Percentiles rank a stretch among this genome's conserved stretches.
Evolutionary conservation across 2,329 filamentous ascomycete genomes (phyloP).

Genomic region (Curvularia verruculosa): DNA sequence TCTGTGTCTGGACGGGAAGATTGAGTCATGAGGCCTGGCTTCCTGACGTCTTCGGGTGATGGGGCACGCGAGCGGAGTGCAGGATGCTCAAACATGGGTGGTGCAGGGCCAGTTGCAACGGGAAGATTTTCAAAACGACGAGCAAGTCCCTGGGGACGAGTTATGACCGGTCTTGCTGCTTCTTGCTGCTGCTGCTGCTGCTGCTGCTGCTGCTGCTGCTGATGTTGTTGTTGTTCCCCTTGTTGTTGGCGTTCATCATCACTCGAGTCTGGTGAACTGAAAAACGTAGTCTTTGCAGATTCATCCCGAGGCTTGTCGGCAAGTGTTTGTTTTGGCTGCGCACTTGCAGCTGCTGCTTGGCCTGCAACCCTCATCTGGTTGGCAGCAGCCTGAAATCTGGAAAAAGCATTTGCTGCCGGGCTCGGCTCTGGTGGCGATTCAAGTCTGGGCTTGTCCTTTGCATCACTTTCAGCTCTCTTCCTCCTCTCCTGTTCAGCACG

Average conservation of each 20-base stretch:
- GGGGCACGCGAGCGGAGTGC: slow-evolving; percentile 44
- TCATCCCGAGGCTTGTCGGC: slow-evolving; percentile 25
- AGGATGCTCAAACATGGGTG: slow-evolving; percentile 46
- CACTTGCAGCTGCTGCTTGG: slow-evolving; percentile 21
- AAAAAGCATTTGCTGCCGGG: slow-evolving; percentile 48
- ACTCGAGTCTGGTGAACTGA: slow-evolving; percentile 39
- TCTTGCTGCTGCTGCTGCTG: slow-evolving; percentile 27
- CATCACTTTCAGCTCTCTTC: slow-evolving; percentile 36
- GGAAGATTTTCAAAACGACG: slow-evolving; percentile 46
- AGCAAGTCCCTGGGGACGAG: slow-evolving; percentile 28
- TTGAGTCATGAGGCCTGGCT: slow-evolving; percentile 10
- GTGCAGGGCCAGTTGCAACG: slow-evolving; percentile 40
- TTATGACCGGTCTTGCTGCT: slow-evolving; percentile 15
- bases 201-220: too few relatives aligned
- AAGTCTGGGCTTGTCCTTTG: slow-evolving; percentile 33
- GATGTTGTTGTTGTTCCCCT: slow-evolving; percentile 20
- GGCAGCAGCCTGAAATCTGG: slow-evolving; percentile 55
- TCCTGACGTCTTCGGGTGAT: slow-evolving; percentile 25
- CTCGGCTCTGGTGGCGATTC: slow-evolving; percentile 39
- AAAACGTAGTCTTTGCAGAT: slow-evolving; percentile 34
- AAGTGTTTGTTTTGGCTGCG: slow-evolving; percentile 17
- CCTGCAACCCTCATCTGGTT: slow-evolving; percentile 50
- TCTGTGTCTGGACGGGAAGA: slow-evolving; percentile 21
- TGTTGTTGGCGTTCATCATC: slow-evolving; percentile 36
- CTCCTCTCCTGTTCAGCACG: slow-evolving; percentile 45